Base-by-base conservation (phyloP, 75 land plant species). In the Sequoia sempervirens region DNA sequence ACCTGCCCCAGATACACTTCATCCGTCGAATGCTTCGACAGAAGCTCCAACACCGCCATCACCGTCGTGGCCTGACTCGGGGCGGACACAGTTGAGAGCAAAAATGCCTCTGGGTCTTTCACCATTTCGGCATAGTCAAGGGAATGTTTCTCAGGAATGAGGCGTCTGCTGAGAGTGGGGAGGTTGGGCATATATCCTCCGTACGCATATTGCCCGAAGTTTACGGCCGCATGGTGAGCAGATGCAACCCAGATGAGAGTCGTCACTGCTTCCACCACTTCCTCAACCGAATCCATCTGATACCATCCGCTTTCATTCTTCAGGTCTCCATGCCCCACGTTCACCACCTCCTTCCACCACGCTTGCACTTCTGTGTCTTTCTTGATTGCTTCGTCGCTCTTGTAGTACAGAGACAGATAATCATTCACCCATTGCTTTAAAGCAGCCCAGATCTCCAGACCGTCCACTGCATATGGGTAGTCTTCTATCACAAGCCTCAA, bases 1-100 rank as follows among this genome's bases (percentile, higher is more conserved):
- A 64, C 68, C 79, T 89, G 86, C 13, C 94, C 97, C 45, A 97
- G 47, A 79, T 92, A 97, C 90, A 90, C 96, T 87, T 97, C 97
- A 40, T 95, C 93, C 18, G 90, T 83, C 3, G 96, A 89, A 64
- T 95, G 99, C 41, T 87, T 90, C 34, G 99, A 97, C 81, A 97
- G 86, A 5, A 91, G 83, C 86, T 97, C 99, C 17, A 80, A 2
- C 32, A 80, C 46, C 32, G 81, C 81, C 32, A 80, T 80, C 68
- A 64, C 68, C 68, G 89, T 89, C 85, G n/a, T 74, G 43, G 96
- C 94, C 83, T 90, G 93, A 36, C 88, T 47, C 50, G 86, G 88
- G 40, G 83, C 74, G 15, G 94, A 85, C 28, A 92, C 74, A 38
- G 86, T 81, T 3, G 68, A 26, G 41, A 91, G 83, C 36, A 88